phyloP scores from a whole-genome alignment of 176 grass and related monocot species.

The Triticum timopheevii region DNA sequence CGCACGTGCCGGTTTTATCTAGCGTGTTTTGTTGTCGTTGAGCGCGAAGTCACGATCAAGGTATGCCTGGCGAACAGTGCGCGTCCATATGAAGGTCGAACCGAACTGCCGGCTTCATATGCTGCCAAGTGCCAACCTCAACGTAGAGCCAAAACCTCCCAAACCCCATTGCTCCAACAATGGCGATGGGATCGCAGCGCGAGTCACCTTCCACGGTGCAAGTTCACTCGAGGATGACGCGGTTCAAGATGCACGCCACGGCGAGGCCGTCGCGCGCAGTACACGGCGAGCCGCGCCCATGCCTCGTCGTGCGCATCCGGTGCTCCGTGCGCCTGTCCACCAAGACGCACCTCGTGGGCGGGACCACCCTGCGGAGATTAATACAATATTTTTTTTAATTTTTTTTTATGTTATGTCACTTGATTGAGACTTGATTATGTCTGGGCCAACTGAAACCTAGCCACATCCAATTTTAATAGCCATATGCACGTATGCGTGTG shows the following conservation, averaged over 20 bases:
- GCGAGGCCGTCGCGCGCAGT: neutral
- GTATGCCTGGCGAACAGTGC: too few species aligned
- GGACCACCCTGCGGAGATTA: neutral
- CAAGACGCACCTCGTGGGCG: neutral
- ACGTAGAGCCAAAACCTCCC: too few species aligned
- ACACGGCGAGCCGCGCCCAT: neutral
- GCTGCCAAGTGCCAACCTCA: neutral
- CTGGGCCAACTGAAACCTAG: too few species aligned
- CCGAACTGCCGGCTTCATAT: neutral
- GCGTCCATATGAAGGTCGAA: neutral
- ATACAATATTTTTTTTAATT: too few species aligned
- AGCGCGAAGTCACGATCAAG: too few species aligned
- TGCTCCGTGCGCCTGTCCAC: neutral
- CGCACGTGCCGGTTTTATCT: too few species aligned
- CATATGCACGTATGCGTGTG: too few species aligned
- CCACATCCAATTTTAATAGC: too few species aligned
- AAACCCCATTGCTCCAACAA: neutral
- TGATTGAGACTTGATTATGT: too few species aligned
- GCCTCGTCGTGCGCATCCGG: neutral
- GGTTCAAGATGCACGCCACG: neutral
- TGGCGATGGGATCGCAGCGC: neutral
- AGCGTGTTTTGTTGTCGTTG: too few species aligned
- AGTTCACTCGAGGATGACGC: neutral
- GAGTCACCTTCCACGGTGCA: neutral
- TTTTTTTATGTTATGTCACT: too few species aligned